Conservation (phyloP, 140 eudicot species). For the Cichorium intybus region DNA sequence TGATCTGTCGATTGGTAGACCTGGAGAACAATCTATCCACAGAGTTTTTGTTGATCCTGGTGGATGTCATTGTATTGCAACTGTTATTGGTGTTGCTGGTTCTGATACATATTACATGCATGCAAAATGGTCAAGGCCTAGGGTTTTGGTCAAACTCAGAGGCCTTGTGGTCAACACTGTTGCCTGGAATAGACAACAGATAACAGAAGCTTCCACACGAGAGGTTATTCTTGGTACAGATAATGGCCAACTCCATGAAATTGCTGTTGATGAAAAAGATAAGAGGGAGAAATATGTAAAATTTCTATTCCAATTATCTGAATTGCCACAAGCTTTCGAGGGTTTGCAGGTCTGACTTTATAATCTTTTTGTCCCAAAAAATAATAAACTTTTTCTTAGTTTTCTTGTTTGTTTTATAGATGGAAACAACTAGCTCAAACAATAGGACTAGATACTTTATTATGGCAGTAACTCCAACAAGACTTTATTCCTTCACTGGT, state of each 20-base stretch:
- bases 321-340: slow-evolving; percentile 81
- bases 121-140: slow-evolving; percentile 91
- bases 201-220: slow-evolving; percentile 91
- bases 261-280: slow-evolving; percentile 90
- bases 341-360: slow-evolving; percentile 63
- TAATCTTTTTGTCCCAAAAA: background rate
- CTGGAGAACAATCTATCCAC: slow-evolving; percentile 88
- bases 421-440: slow-evolving; percentile 81
- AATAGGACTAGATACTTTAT: slow-evolving; percentile 76
- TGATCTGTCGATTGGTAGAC: slow-evolving; percentile 86
- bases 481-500: slow-evolving; percentile 93
- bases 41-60: slow-evolving; percentile 97
- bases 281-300: slow-evolving; percentile 92
- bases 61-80: slow-evolving; percentile 87
- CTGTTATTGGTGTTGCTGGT: slow-evolving; percentile 67
- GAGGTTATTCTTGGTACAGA: slow-evolving; percentile 93
- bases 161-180: slow-evolving; percentile 87
- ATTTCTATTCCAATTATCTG: slow-evolving; percentile 67
- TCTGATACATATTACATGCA: slow-evolving; percentile 88
- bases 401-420: slow-evolving; percentile 41
- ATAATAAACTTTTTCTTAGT: background rate
- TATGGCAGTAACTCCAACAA: slow-evolving; percentile 96
- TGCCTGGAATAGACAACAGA: slow-evolving; percentile 94
- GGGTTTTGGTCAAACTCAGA: slow-evolving; percentile 65
- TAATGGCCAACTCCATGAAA: slow-evolving; percentile 86